Base-by-base conservation (phyloP, 139 green algal genomes). In the Chlorella sp. region DNA sequence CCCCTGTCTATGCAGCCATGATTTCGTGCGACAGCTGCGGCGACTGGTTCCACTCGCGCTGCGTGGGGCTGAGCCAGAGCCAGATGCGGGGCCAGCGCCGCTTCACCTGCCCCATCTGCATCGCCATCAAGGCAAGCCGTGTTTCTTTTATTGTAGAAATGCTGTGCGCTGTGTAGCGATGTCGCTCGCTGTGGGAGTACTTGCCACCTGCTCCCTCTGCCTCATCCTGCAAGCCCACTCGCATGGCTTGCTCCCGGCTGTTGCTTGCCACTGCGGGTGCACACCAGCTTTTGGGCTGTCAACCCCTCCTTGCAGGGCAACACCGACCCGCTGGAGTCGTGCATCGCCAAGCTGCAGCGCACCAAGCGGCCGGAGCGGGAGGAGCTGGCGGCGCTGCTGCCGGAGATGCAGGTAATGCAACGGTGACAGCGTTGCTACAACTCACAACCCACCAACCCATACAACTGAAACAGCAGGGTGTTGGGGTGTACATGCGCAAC, bases 21-120 rank as follows among this genome's bases (percentile, higher is more conserved):
- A 68, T 95, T 28, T 67, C 75, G 36, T 97, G 94, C 82, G 91
- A 95, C 74, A 32, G 38, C 20, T 97, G 94, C 83, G 75, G 85
- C 0, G 94, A 95, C 54, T 95, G 93, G 91, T 97, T 90, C 87
- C 94, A 97, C 79, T 65, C 92, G 8, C 85, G 84, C n/a, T 97
- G 93, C 82, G 78, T 92, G 32, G 90, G 91, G 36, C 11, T 96
- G 16, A 91, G 68, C 16, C 84, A 91, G 65, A 80, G 32, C 7
- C 84, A 70, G 60, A 88, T 84, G 28, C 62, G 68, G 20, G 82
- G 43, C 30, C 62, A 88, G 54, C 82, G 85, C 64, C 85, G 74
- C 68, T 96, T 92, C 86, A 62, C 74, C 22, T 96, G 93, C 85
- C 93, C 93, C 20, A 51, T 96, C n/a, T 96, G 93, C 84, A 30